Evolutionary conservation across 768 basidiomycete genomes (phyloP), one percentile per base, ranked within the genome.

Genomic region (Dendrothele bispora): DNA sequence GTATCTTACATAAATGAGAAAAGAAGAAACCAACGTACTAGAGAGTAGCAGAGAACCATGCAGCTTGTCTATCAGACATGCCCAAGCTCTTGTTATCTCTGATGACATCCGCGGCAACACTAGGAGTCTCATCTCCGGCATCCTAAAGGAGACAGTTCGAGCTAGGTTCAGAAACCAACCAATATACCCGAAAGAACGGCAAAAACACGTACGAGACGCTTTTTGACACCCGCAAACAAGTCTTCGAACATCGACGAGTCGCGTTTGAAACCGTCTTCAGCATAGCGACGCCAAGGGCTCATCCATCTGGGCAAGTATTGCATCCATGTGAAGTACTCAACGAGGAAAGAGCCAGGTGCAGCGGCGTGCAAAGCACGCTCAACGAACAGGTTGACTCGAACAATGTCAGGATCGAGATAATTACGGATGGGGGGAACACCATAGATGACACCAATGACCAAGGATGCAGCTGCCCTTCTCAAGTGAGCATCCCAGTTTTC

Each of bases 251-350:
- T 53, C 3, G 39, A 32, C 3, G 58, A 49, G 38, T 66, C 63
- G 28, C 50, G 36, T 28, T 40, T 38, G 41, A 42, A 58, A 51
- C 52, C 60, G 15, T 50, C 49, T 26, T 55, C 48, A 4, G 56
- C 62, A 7, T 60, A 53, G 12, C 49, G 42, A 40, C 61, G 59
- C 62, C 62, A 61, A n/a, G 39, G 36, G 15, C 55, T 51, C 53
- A 68, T 45, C 54, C 54, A 63, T 3, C 44, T 14, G 2, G 68
- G 68, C 10, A 70, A 38, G 35, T 63, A 53, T 37, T 53, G 46
- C 59, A 70, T 62, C 56, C 59, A 65, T 2, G 66, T 60, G 36
- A 70, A 64, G 42, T 61, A 58, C 42, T 70, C 69, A 25, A 70
- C 69, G 17, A 66, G 18, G 44, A 58, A 61, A 10, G 61, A 55